Percentiles rank a stretch among this genome's conserved stretches.
Evolutionary conservation across 805 yeast genomes (phyloP).

Genomic region (Nakazawaea wyomingensis): DNA sequence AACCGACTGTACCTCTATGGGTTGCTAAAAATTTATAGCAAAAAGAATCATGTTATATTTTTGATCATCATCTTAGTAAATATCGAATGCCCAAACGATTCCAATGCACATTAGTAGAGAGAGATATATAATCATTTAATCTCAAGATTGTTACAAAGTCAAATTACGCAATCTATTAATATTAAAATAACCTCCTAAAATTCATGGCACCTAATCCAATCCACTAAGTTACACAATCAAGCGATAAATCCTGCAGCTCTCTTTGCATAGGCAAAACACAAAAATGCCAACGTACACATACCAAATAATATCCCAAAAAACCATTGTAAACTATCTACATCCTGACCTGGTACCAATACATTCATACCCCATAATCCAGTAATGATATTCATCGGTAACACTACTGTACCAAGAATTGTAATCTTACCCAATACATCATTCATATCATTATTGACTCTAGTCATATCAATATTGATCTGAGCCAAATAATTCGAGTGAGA

Average conservation of each 20-base stretch:
- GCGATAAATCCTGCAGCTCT: conserved; percentile 29
- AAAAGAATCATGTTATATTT: no score
- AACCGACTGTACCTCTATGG: no score
- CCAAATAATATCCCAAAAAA: conserved; percentile 47
- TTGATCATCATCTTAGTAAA: no score
- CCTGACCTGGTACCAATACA: conserved; percentile 93
- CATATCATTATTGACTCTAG: conserved; percentile 93
- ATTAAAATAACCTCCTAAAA: no score
- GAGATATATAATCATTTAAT: no score
- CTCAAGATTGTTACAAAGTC: no score
- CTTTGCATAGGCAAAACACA: conserved; percentile 45
- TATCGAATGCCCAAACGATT: no score
- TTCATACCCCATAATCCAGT: conserved; percentile 99
- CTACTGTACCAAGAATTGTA: conserved; percentile 90
- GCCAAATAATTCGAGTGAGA: conserved; percentile 97
- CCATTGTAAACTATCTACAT: conserved; percentile 56
- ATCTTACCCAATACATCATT: conserved; percentile 93
- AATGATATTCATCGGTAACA: conserved; percentile 88
- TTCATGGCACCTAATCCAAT: no score
- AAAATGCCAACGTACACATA: conserved; percentile 42
- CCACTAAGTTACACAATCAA: background rate
- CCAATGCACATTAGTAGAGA: no score
- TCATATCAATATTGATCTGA: conserved; percentile 96
- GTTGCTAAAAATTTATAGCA: no score
- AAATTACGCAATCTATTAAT: no score